Base-by-base conservation (phyloP, 2,329 filamentous ascomycete species). In the Pseudopyricularia cyperi region DNA sequence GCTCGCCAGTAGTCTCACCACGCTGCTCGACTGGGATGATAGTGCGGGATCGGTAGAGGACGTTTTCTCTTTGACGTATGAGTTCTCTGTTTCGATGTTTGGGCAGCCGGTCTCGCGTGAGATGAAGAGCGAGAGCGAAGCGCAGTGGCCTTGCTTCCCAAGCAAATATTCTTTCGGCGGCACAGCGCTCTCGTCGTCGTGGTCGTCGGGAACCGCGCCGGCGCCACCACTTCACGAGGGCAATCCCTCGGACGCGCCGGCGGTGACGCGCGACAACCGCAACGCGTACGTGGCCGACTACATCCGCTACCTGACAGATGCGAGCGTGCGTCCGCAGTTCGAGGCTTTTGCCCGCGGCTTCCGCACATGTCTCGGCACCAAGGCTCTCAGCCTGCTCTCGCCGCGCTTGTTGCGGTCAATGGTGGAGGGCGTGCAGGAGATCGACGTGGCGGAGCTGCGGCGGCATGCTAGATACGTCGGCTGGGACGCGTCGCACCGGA, bases 261-360 rank as follows among this genome's bases (percentile, higher is more conserved):
- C 88, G n/a, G 89, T 97, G 26, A 95, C 88, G 0, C 83, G 85
- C 58, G 76, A 75, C 35, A 96, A 94, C 63, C 82, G 89, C 46
- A 74, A 82, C 51, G 76, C 80, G 30, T 98, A 89, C 59, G 82
- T 95, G 4, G 78, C 75, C 52, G 87, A 95, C 65, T 97, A 97
- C 65, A 85, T 94, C 57, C 76, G 76, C 53, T 94, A 89, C 74
- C 75, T 96, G 26, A 88, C 87, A 0, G 79, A 89, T 61, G 75
- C 85, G 35, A 93, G 89, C 0, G 74, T 97, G 42, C 71, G 74
- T 0, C 80, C 84, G 0, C 90, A 96, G 63, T 89, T 83, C 59
- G 73, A 80, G 50, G 88, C 91, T 1, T 95, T 98, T 63, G 75
- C 82, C 26, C 77, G 78, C 22, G 93, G 93, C 2, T 96, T 97